Evolutionary conservation across 176 grass and related monocot genomes (phyloP).

Genomic region (Triticum dicoccoides): DNA sequence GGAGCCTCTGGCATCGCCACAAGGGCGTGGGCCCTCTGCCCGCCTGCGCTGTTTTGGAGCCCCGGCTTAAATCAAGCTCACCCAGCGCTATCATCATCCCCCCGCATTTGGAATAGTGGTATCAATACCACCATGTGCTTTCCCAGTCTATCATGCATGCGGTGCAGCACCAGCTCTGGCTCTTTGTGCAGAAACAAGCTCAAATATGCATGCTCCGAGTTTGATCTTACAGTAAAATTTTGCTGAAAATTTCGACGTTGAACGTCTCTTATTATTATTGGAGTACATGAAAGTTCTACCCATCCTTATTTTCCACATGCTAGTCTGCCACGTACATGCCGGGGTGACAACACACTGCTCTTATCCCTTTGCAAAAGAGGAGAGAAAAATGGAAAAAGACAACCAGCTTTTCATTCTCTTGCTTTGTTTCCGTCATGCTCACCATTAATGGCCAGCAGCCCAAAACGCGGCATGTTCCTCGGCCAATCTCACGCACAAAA

Average conservation of each 20-base stretch:
- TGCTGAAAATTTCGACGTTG: not conserved
- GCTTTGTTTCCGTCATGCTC: not conserved
- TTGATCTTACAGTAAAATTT: no score
- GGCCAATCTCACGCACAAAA: not conserved
- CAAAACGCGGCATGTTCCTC: not conserved
- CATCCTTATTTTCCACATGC: not conserved
- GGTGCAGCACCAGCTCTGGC: not conserved
- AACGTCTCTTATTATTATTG: no score
- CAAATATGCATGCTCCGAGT: not conserved
- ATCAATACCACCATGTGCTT: constrained; percentile 33
- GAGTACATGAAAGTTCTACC: no score
- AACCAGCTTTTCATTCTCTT: not conserved
- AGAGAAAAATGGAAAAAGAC: not conserved
- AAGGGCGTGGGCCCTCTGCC: constrained; percentile 14
- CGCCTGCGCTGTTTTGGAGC: constrained; percentile 26
- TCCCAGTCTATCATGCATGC: not conserved
- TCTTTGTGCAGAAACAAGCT: not conserved
- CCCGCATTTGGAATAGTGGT: constrained; percentile 22
- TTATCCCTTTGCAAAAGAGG: not conserved
- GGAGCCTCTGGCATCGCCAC: constrained; percentile 38
- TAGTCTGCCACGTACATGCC: not conserved
- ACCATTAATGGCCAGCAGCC: constrained; percentile 5
- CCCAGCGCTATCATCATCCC: constrained; percentile 40
- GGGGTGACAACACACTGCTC: no score
- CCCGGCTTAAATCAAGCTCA: constrained; percentile 32